These are phyloP conservation scores for Afroboletus lepidellus DNA, from an alignment of 1,284 basidiomycete genomes.

Conservation along the genomic window DNA sequence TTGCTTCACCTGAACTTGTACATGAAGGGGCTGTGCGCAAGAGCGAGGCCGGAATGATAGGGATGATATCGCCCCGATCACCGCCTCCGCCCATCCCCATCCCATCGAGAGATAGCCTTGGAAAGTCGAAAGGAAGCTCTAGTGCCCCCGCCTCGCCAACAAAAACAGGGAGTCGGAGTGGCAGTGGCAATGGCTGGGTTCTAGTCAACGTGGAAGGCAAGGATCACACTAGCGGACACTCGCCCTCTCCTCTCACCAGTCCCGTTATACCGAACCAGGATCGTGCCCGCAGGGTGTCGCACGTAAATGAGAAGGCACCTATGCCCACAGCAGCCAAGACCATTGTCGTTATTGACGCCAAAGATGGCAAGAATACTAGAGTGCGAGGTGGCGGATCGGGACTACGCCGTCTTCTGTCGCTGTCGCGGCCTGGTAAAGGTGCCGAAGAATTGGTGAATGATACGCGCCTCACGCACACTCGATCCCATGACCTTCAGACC, in stretches of 20 bases:
- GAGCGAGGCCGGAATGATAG: conserved; percentile 56
- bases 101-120: conserved; percentile 25
- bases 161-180: conserved; percentile 36
- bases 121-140: conserved; percentile 25
- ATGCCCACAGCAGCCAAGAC: conserved; percentile 55
- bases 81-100: conserved; percentile 28
- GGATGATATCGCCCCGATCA: conserved; percentile 38
- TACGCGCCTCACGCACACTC: conserved; percentile 25
- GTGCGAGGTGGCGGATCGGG: conserved; percentile 36
- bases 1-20: conserved; percentile 48
- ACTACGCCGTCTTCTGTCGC: conserved; percentile 32
- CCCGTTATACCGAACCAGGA: conserved; percentile 32
- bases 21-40: conserved; percentile 40
- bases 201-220: conserved; percentile 59
- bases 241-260: conserved; percentile 28
- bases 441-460: conserved; percentile 30
- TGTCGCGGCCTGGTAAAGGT: conserved; percentile 33
- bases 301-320: conserved; percentile 27
- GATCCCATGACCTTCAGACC: conserved; percentile 27
- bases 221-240: conserved; percentile 31
- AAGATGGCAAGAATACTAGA: conserved; percentile 43
- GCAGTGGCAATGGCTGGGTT: conserved; percentile 56
- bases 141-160: conserved; percentile 34
- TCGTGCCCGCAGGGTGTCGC: conserved; percentile 27
- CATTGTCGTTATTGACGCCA: conserved; percentile 57